phyloP scores from a whole-genome alignment of 768 basidiomycete genomes.

The Crepidotus variabilis region DNA sequence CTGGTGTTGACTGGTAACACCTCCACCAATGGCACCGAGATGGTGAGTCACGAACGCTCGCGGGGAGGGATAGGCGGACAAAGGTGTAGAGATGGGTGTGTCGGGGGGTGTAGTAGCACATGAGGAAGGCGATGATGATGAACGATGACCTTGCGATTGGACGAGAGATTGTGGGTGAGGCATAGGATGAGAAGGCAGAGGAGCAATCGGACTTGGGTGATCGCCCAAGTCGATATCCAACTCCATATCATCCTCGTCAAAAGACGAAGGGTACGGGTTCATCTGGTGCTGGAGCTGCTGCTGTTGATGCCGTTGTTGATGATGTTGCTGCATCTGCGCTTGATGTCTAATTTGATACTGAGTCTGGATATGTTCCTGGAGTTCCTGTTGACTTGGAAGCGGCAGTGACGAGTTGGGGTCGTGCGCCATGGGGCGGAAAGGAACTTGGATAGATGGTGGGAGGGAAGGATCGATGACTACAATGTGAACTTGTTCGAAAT shows the following conservation, averaged over 20 bases:
- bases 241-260: constrained; percentile 83
- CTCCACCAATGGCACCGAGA: constrained; percentile 12
- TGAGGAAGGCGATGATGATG: constrained; percentile 38
- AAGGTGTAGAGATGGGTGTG: constrained; percentile 49
- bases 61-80: constrained; percentile 38
- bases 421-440: constrained; percentile 40
- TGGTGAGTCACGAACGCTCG: constrained; percentile 24
- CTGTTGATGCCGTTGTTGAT: constrained; percentile 10
- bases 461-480: constrained; percentile 53
- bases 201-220: constrained; percentile 23
- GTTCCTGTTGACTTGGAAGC: constrained; percentile 15
- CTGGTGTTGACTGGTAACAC: constrained; percentile 2
- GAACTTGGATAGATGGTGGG: constrained; percentile 35
- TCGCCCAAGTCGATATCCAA: constrained; percentile 60
- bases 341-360: constrained; percentile 11
- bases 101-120: constrained; percentile 42
- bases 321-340: constrained; percentile 12
- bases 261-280: constrained; percentile 33
- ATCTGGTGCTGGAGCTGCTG: constrained; percentile 16
- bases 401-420: constrained; percentile 23
- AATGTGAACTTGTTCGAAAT: constrained; percentile 90
- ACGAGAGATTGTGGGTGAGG: background rate
- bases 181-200: constrained; percentile 16
- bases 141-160: constrained; percentile 2
- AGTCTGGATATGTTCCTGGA: constrained; percentile 19